phyloP scores from a whole-genome alignment of 345 rosid species.

The Physaria fendleri region DNA sequence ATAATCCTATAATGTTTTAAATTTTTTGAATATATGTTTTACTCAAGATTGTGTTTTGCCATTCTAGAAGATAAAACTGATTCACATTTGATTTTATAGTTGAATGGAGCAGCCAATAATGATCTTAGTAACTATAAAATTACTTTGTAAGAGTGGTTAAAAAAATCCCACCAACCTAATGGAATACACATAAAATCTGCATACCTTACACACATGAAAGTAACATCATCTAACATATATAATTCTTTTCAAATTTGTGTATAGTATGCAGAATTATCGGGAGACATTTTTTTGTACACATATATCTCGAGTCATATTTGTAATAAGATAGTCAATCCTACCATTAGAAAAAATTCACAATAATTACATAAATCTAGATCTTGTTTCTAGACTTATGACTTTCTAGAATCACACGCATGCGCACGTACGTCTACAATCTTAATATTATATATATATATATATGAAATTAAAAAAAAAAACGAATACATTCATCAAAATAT shows the following conservation, averaged over 20 bases:
- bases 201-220: neutral
- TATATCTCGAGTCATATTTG: conserved; percentile 3
- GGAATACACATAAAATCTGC: conserved; percentile 2
- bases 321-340: conserved; percentile 27
- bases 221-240: neutral
- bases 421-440: too few relatives aligned
- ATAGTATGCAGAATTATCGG: conserved; percentile 11
- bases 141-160: conserved; percentile 29
- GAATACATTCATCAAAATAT: too few relatives aligned
- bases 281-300: neutral
- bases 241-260: neutral
- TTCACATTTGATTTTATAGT: conserved; percentile 1
- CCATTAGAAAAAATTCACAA: conserved; percentile 14
- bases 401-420: conserved; percentile 26
- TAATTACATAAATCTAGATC: neutral
- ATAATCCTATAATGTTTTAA: too few relatives aligned
- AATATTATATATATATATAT: neutral
- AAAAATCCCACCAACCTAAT: conserved; percentile 24
- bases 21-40: neutral
- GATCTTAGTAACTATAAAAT: conserved; percentile 4
- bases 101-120: neutral
- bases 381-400: conserved; percentile 4
- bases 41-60: neutral
- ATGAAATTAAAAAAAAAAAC: neutral
- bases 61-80: neutral